A percentile compares a stretch with the other conserved stretches of the same genome.
Conservation (phyloP, 2,329 filamentous ascomycete genomes). For the Aspergillus sp. region DNA sequence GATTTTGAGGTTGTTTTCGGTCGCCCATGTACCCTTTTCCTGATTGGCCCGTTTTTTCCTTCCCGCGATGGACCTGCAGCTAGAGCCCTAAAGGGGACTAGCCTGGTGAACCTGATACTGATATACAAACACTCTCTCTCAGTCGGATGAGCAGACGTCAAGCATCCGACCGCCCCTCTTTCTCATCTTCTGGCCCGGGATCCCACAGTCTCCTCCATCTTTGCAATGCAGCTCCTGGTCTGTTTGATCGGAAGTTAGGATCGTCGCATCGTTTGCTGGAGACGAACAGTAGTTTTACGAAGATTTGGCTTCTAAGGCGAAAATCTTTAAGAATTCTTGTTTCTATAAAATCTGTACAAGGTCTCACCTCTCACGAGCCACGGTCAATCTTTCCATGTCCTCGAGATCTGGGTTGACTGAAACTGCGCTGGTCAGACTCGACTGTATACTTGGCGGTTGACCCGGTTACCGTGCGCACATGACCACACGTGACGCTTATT, state of each 20-base stretch:
- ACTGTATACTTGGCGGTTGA: conserved; percentile 21
- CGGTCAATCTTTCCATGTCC: neutral
- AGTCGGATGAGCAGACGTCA: neutral
- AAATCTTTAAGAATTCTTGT: neutral
- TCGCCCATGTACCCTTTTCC: neutral
- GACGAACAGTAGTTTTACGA: neutral
- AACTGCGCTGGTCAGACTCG: neutral
- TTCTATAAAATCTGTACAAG: neutral
- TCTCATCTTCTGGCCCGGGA: neutral
- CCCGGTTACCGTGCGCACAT: conserved; percentile 25
- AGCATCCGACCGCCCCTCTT: neutral
- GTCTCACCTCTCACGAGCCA: neutral
- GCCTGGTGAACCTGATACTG: neutral
- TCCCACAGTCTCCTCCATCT: neutral
- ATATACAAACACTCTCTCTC: neutral
- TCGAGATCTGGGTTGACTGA: neutral
- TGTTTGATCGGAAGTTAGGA: neutral
- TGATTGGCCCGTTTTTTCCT: conserved; percentile 11
- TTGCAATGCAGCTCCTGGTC: neutral
- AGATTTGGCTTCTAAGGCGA: neutral
- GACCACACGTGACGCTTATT: conserved; percentile 28
- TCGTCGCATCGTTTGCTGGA: neutral
- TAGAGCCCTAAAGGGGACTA: conserved; percentile 12
- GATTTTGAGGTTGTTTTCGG: conserved; percentile 12
- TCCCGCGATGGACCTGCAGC: conserved; percentile 20